A percentile compares a stretch with the other conserved stretches of the same genome.
phyloP scores from a whole-genome alignment of 108 stramenopile genomes.

The Cyclotella choctawhatcheeana region DNA sequence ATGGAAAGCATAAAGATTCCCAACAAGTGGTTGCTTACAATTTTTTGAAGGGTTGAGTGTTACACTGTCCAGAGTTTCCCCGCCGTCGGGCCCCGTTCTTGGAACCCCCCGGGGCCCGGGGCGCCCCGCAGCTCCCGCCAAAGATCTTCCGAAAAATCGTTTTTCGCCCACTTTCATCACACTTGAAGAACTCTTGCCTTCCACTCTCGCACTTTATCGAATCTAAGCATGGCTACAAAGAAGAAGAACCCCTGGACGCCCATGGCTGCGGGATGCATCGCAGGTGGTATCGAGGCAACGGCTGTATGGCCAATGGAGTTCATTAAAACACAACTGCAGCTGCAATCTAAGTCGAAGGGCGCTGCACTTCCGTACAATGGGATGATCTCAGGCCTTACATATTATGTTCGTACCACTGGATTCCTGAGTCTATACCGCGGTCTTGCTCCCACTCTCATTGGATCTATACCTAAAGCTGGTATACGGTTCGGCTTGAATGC shows the following conservation, averaged over 20 bases:
- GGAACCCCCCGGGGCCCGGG: too few relatives aligned
- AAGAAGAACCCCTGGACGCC: slow-evolving; percentile 80
- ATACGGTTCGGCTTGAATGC: slow-evolving; percentile 97
- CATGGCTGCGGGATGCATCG: slow-evolving; percentile 84
- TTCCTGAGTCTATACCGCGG: slow-evolving; percentile 91
- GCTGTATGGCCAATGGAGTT: slow-evolving; percentile 97
- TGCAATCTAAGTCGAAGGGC: slow-evolving; percentile 69
- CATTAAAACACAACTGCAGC: slow-evolving; percentile 90
- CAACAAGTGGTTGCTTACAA: too few relatives aligned
- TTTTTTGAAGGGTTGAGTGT: too few relatives aligned
- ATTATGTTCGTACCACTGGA: slow-evolving; percentile 88
- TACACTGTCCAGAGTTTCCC: too few relatives aligned
- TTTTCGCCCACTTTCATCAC: too few relatives aligned
- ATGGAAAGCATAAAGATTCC: too few relatives aligned
- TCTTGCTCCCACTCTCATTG: slow-evolving; percentile 90
- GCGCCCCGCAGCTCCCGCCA: too few relatives aligned
- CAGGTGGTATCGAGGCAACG: slow-evolving; percentile 85
- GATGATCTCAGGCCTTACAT: slow-evolving; percentile 84
- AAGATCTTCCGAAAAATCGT: too few relatives aligned
- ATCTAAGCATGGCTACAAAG: slow-evolving; percentile 26
- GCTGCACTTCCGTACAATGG: slow-evolving; percentile 83
- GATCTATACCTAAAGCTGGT: slow-evolving; percentile 94
- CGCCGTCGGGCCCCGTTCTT: too few relatives aligned
- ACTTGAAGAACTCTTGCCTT: not conserved
- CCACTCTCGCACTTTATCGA: not conserved